A percentile compares a stretch with the other conserved stretches of the same genome.
Evolutionary conservation across 768 basidiomycete species (phyloP).

Genomic region (Lactarius trivialis): DNA sequence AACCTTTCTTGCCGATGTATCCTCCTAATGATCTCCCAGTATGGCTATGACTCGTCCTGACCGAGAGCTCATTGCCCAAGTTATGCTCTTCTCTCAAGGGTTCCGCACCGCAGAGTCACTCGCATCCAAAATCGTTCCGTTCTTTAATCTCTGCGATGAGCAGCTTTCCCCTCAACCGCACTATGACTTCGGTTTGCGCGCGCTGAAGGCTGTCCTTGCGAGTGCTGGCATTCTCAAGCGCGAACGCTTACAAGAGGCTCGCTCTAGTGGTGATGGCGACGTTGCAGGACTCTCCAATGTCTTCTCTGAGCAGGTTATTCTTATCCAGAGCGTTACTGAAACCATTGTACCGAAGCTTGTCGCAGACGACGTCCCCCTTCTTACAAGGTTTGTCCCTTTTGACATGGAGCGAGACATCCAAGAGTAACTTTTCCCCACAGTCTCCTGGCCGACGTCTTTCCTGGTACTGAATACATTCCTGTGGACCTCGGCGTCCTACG

Average conservation of each 20-base stretch:
- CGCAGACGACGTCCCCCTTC: constrained; percentile 90
- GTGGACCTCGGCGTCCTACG: constrained; percentile 82
- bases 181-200: constrained; percentile 98
- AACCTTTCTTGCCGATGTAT: neutral
- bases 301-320: constrained; percentile 86
- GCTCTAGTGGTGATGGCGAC: constrained; percentile 35
- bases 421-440: constrained; percentile 35
- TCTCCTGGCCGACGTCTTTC: constrained; percentile 94
- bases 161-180: constrained; percentile 96
- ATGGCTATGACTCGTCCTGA: constrained; percentile 99
- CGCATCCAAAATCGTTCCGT: constrained; percentile 98
- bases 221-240: constrained; percentile 98
- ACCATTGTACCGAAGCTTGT: constrained; percentile 98
- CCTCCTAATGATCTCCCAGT: constrained; percentile 34
- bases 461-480: constrained; percentile 85
- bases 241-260: constrained; percentile 58
- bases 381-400: constrained; percentile 61
- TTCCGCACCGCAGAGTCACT: constrained; percentile 96
- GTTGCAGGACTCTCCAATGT: constrained; percentile 57
- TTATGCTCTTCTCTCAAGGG: constrained; percentile 99
- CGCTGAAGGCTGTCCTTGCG: constrained; percentile 91
- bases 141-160: constrained; percentile 98
- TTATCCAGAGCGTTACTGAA: constrained; percentile 97
- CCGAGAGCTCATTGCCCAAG: constrained; percentile 97
- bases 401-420: neutral